Base-by-base conservation (phyloP, 768 basidiomycete genomes). In the Boletus barrowsii region DNA sequence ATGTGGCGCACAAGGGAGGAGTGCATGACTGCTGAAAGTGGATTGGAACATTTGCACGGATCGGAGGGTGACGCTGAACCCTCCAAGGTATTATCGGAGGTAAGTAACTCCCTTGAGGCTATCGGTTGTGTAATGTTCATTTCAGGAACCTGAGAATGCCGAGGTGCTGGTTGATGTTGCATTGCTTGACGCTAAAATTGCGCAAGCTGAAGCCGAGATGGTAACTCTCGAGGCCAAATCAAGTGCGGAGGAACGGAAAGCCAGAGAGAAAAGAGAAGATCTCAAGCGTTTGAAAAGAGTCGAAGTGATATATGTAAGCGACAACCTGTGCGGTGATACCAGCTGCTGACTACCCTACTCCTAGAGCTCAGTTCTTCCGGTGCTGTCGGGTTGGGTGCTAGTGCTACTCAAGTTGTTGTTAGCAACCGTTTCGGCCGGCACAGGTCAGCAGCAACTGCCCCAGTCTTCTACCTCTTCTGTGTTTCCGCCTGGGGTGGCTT, bases 1-100 rank as follows among this genome's bases (percentile, higher is more conserved):
- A 92, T 95, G 84, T 98, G 93, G 92, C 81, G 88, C 67, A 90
- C 93, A 17, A 79, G 97, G 61, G 95, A 98, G 70, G 96, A 98
- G 64, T 98, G 89, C 65, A 91, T 97, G 80, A 86, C 87, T 2
- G 83, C 86, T 44, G 97, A 99, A 73, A 93, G 93, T 65, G 97
- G 97, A 13, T 71, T 97, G 55, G 89, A 93, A 20, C 80, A 81
- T 60, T 79, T 90, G 75, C 86, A 88, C 14, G 88, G 87, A 30
- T 74, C 80, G 35, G 86, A 85, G 57, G 80, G 75, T 18, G 77
- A 82, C 43, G 72, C 74, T 48, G 80, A 83, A 56, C 77, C 79
- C 5, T 79, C 78, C 7, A 81, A 78, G 10, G 76, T 76, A 49
- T 76, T 67, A 29, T 60, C 67, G 3, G 76, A 76, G 58, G 81